Conservation (phyloP, 2,329 filamentous ascomycete genomes). For the Ascochyta fabae region DNA sequence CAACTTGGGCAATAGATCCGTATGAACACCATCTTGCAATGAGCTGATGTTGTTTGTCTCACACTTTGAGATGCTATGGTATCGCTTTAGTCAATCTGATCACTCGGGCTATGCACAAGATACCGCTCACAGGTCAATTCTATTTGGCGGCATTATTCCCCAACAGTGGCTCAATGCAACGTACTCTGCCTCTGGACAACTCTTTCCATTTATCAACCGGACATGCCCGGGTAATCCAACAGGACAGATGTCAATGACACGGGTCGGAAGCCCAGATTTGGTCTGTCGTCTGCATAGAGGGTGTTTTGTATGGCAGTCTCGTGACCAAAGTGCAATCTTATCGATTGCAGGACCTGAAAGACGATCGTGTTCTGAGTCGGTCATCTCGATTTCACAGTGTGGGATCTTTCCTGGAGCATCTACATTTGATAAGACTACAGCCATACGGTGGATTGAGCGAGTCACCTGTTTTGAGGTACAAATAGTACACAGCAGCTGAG, state of each 20-base stretch:
- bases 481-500: constrained; percentile 4
- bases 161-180: constrained; percentile 21
- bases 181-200: neutral
- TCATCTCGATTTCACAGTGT: constrained; percentile 1
- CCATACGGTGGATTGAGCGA: neutral
- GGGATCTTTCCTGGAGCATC: neutral
- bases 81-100: neutral
- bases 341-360: neutral
- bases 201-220: constrained; percentile 3
- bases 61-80: constrained; percentile 5
- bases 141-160: constrained; percentile 12
- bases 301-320: constrained; percentile 1
- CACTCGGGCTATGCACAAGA: neutral
- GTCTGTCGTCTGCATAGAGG: neutral
- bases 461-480: constrained; percentile 11
- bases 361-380: constrained; percentile 3
- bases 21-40: neutral
- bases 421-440: neutral
- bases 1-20: constrained; percentile 3
- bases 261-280: neutral
- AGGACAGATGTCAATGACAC: constrained; percentile 3
- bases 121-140: constrained; percentile 5
- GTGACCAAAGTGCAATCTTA: constrained; percentile 5
- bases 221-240: neutral
- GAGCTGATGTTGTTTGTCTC: constrained; percentile 5